These are phyloP conservation scores for Naganishia kalamii DNA, from an alignment of 768 basidiomycete genomes.

Conservation along the genomic window DNA sequence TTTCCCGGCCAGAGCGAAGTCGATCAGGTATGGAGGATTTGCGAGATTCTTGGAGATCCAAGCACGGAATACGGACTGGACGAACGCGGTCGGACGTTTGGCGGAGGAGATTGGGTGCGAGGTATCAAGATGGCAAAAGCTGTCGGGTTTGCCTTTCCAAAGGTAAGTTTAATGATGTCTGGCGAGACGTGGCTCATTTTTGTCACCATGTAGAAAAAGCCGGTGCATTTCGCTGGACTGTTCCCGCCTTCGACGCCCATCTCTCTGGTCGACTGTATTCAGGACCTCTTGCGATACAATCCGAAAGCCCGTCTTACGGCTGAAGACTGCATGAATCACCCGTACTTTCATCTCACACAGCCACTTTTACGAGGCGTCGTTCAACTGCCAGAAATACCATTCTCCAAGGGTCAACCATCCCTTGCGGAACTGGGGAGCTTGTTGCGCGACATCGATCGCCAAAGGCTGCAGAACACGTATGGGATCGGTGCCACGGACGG, in stretches of 20 bases:
- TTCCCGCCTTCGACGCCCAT: slow-evolving; percentile 73
- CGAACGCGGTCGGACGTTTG: slow-evolving; percentile 59
- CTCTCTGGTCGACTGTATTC: slow-evolving; percentile 82
- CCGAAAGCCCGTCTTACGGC: slow-evolving; percentile 80
- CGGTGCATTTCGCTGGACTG: slow-evolving; percentile 53
- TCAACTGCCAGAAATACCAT: slow-evolving; percentile 42
- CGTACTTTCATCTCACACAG: slow-evolving; percentile 72
- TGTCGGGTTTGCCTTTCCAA: slow-evolving; percentile 81
- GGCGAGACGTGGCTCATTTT: no score
- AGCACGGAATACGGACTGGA: slow-evolving; percentile 74
- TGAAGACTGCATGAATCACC: slow-evolving; percentile 76
- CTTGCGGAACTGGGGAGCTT: slow-evolving; percentile 20
- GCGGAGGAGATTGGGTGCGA: slow-evolving; percentile 80
- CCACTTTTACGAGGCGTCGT: slow-evolving; percentile 45
- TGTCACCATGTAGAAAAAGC: slow-evolving; percentile 47
- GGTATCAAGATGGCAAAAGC: slow-evolving; percentile 81
- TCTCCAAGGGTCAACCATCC: slow-evolving; percentile 38
- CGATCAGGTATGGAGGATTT: slow-evolving; percentile 86
- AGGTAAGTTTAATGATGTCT: slow-evolving; percentile 53
- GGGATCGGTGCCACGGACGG: background rate
- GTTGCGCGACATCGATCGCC: slow-evolving; percentile 4
- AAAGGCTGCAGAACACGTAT: slow-evolving; percentile 1
- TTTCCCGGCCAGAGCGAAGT: slow-evolving; percentile 90
- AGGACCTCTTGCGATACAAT: slow-evolving; percentile 85
- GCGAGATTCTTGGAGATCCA: slow-evolving; percentile 89